These are phyloP conservation scores for Apiospora arundinis DNA, from an alignment of 2,329 filamentous ascomycete genomes.

Conservation along the genomic window DNA sequence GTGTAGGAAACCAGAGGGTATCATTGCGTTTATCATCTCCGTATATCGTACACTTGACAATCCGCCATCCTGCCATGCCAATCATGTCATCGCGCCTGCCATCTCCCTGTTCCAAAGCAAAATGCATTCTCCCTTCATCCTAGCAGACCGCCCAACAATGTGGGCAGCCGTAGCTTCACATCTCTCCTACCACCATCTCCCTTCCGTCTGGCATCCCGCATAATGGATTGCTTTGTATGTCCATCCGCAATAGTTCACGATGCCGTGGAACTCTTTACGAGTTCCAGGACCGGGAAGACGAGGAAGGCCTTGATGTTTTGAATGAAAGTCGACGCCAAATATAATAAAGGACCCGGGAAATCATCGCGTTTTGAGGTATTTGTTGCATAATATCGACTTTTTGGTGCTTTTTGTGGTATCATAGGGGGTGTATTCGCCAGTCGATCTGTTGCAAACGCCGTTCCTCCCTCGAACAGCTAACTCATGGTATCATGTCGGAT, in stretches of 20 bases:
- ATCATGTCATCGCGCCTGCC: conserved; percentile 9
- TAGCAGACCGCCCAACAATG: background rate
- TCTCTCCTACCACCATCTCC: background rate
- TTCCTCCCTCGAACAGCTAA: conserved; percentile 36
- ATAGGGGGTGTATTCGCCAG: conserved; percentile 37
- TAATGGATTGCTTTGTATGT: background rate
- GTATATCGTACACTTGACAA: conserved; percentile 25
- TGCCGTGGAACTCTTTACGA: background rate
- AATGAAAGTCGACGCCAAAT: conserved; percentile 12
- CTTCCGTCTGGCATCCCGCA: background rate
- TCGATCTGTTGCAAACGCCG: conserved; percentile 41
- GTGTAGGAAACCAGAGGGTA: conserved; percentile 33
- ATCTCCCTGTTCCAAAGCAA: conserved; percentile 4
- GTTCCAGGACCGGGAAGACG: background rate
- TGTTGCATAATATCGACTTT: conserved; percentile 19
- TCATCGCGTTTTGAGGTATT: conserved; percentile 18
- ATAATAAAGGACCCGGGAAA: conserved; percentile 1
- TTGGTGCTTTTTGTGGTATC: conserved; percentile 43
- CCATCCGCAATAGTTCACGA: background rate
- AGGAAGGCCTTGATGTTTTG: background rate
- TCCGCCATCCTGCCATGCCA: conserved; percentile 13
- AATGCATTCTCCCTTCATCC: conserved; percentile 15
- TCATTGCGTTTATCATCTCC: conserved; percentile 33
- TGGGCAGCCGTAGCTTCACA: background rate
- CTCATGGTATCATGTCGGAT: conserved; percentile 43